A percentile compares a stretch with the other conserved stretches of the same genome.
These are phyloP conservation scores for Candida orba DNA, from an alignment of 805 yeast genomes.

Conservation along the genomic window DNA sequence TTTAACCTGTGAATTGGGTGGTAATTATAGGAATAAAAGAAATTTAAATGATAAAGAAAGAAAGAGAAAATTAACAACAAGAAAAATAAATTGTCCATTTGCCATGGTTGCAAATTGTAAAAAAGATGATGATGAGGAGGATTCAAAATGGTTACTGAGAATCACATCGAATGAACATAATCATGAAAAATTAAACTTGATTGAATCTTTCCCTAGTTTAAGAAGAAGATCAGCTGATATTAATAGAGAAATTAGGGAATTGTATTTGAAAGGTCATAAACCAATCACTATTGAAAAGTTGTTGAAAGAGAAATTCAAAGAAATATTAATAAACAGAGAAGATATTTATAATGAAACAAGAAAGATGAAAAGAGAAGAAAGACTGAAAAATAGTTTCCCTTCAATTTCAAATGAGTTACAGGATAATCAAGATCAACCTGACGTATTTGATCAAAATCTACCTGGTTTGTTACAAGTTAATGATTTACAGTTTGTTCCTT, in stretches of 20 bases:
- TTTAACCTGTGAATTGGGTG: slow-evolving; percentile 26
- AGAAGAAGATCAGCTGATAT: slow-evolving; percentile 27
- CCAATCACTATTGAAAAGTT: slow-evolving; percentile 23
- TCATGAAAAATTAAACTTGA: slow-evolving; percentile 24
- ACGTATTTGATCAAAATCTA: slow-evolving; percentile 22
- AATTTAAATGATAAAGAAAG: slow-evolving; percentile 26
- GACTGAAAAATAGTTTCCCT: slow-evolving; percentile 7
- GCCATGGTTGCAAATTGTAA: slow-evolving; percentile 27
- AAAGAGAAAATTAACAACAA: slow-evolving; percentile 24
- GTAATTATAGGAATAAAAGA: slow-evolving; percentile 25
- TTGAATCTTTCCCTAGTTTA: slow-evolving; percentile 25
- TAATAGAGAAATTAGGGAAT: slow-evolving; percentile 24
- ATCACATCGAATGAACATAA: slow-evolving; percentile 23
- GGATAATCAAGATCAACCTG: slow-evolving; percentile 2
- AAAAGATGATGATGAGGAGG: slow-evolving; percentile 22
- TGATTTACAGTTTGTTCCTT: neutral
- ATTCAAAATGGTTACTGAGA: slow-evolving; percentile 22
- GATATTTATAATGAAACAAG: slow-evolving; percentile 26
- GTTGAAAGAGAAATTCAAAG: slow-evolving; percentile 20
- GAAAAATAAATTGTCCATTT: slow-evolving; percentile 26
- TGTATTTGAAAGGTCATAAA: slow-evolving; percentile 24
- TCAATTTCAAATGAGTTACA: neutral
- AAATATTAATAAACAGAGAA: slow-evolving; percentile 24
- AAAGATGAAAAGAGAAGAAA: slow-evolving; percentile 27
- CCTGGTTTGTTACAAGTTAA: slow-evolving; percentile 20